Evolutionary conservation across 805 yeast genomes (phyloP), one percentile per base, ranked within the genome.

Genomic region (Candida hungchunana): DNA sequence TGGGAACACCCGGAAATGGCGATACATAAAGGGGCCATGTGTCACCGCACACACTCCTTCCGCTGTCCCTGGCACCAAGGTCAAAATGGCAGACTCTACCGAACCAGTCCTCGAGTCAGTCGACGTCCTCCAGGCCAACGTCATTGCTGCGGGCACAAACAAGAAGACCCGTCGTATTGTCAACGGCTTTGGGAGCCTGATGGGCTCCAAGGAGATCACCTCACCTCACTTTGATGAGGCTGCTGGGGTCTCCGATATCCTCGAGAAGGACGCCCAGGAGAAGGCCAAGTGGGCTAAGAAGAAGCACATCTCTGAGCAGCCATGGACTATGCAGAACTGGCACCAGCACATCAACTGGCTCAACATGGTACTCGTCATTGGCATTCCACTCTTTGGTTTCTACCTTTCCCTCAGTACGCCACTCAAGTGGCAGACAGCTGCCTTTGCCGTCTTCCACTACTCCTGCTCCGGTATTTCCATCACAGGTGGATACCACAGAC

Each of bases 401-500:
- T 49, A 52, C 40, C 51, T 64, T 17, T 71, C 80, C 12, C 43
- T 59, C 7, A 42, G 38, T 11, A 69, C 71, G 29, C 75, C 77
- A 7, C 70, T 83, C 26, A 67, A 67, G 29, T 35, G 46, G 39
- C 36, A 42, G 14, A 53, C 58, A 3, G 50, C 44, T 1, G 26
- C 41, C 13, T 42, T 43, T 23, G 52, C 80, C 0, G 32, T 80
- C 15, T 34, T 71, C 14, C 60, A 78, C 36, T 84, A 81, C 55
- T 51, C 62, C 13, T 58, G 77, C 35, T 75, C 80, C 43, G 94
- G 94, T 51, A 44, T 81, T 18, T 82, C 90, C 29, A 80, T 84
- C 58, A 84, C 93, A 16, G 93, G 84, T 12, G 94, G 94, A 34
- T 84, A 84, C 62, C 94, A 84, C 55, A 69, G 94, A 61, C 66